Evolutionary conservation across 495 filamentous ascomycete species (phyloP).

Genomic region (Talaromyces nanjingensis): DNA sequence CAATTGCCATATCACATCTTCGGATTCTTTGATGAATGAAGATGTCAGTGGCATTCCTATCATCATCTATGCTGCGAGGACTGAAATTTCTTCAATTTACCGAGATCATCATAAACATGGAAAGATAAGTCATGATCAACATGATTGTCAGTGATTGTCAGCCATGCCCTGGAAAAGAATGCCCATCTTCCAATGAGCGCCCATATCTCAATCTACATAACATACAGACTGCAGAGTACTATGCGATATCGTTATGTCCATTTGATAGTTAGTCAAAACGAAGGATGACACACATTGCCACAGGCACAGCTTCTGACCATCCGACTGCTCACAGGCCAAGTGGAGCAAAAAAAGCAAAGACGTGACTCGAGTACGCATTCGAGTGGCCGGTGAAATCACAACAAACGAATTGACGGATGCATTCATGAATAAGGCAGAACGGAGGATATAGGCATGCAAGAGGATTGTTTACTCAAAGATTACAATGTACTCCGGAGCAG

Average conservation of each 20-base stretch:
- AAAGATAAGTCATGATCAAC: background rate
- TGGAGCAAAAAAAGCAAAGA: conserved; percentile 1
- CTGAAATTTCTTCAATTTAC: background rate
- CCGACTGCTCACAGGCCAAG: background rate
- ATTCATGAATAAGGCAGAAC: background rate
- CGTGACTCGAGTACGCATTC: background rate
- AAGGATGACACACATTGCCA: background rate
- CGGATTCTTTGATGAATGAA: background rate
- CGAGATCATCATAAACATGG: background rate
- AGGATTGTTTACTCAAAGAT: background rate
- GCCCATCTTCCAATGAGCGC: background rate
- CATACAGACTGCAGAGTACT: background rate
- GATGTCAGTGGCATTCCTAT: background rate
- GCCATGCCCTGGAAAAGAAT: background rate
- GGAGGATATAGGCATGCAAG: background rate
- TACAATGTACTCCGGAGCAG: background rate
- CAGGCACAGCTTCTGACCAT: background rate
- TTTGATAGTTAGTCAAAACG: background rate
- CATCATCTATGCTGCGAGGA: background rate
- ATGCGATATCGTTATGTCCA: background rate
- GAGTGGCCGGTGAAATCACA: background rate
- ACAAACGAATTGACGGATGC: background rate
- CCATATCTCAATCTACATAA: background rate
- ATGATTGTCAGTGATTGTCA: background rate
- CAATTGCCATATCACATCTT: background rate